These are phyloP conservation scores for Yarrowia sp. DNA, from an alignment of 805 yeast genomes.

Conservation along the genomic window DNA sequence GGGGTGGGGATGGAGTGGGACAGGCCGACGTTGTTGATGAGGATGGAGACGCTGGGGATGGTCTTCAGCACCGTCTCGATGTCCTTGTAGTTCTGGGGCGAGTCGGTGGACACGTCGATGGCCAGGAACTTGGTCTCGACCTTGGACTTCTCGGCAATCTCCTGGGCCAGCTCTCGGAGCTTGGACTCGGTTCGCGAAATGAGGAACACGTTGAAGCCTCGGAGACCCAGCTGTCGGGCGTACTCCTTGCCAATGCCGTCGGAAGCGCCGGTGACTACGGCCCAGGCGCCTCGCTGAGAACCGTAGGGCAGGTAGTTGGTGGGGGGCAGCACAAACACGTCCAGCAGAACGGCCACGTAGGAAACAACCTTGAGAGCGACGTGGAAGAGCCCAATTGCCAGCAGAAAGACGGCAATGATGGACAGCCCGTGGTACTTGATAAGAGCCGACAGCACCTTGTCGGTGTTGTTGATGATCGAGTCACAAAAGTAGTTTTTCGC, in stretches of 20 bases:
- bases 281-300: slow-evolving; percentile 76
- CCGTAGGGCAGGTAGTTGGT: slow-evolving; percentile 68
- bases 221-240: slow-evolving; percentile 81
- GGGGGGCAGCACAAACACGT: slow-evolving; percentile 66
- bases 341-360: slow-evolving; percentile 61
- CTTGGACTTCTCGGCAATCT: slow-evolving; percentile 63
- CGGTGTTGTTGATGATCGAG: slow-evolving; percentile 24
- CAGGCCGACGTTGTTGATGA: slow-evolving; percentile 93
- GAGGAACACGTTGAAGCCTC: slow-evolving; percentile 82
- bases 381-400: slow-evolving; percentile 62
- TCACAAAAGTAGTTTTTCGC: slow-evolving; percentile 22
- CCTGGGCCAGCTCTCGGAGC: slow-evolving; percentile 68
- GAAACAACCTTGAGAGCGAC: slow-evolving; percentile 60
- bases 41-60: slow-evolving; percentile 67
- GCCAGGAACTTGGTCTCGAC: slow-evolving; percentile 74
- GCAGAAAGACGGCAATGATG: slow-evolving; percentile 37
- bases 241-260: slow-evolving; percentile 97
- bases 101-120: slow-evolving; percentile 77
- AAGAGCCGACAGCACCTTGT: slow-evolving; percentile 8
- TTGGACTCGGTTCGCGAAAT: slow-evolving; percentile 85
- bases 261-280: slow-evolving; percentile 96
- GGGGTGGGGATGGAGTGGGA: slow-evolving; percentile 96
- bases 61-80: slow-evolving; percentile 58
- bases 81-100: slow-evolving; percentile 60
- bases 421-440: slow-evolving; percentile 39